Conservation (phyloP, 345 rosid genomes). For the Eucalyptus guilfoylei region DNA sequence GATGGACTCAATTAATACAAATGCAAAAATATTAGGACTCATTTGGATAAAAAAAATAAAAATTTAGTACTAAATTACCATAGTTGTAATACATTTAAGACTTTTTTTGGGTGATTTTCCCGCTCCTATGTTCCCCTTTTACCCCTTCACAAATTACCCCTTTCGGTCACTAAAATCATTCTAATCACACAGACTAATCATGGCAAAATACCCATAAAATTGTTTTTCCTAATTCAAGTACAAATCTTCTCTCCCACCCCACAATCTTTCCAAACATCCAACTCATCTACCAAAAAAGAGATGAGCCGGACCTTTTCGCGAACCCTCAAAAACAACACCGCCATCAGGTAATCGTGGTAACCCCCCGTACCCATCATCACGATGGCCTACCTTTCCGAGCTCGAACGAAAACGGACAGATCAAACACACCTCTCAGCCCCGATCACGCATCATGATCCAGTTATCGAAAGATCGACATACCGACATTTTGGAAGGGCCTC, state of each 20-base stretch:
- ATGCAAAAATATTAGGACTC: rapidly evolving
- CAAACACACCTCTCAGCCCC: background rate
- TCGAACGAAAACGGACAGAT: background rate
- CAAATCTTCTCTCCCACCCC: background rate
- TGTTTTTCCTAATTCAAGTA: background rate
- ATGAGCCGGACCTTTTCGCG: background rate
- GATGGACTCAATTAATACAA: rapidly evolving
- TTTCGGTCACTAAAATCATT: background rate
- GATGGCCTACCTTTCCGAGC: background rate
- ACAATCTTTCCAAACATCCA: background rate
- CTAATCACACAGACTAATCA: background rate
- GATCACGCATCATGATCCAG: background rate
- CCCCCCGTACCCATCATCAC: background rate
- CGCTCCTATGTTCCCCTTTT: background rate
- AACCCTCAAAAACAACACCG: background rate
- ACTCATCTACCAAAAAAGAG: background rate
- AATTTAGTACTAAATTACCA: too few relatives aligned
- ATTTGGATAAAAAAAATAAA: too few relatives aligned
- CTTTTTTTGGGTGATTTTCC: background rate
- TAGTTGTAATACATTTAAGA: too few relatives aligned
- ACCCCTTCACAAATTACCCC: background rate
- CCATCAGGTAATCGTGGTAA: background rate
- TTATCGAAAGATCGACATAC: background rate
- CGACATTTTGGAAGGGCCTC: background rate
- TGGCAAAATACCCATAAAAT: background rate